Base-by-base conservation (phyloP, 345 rosid species). In the Gossypium australe region DNA sequence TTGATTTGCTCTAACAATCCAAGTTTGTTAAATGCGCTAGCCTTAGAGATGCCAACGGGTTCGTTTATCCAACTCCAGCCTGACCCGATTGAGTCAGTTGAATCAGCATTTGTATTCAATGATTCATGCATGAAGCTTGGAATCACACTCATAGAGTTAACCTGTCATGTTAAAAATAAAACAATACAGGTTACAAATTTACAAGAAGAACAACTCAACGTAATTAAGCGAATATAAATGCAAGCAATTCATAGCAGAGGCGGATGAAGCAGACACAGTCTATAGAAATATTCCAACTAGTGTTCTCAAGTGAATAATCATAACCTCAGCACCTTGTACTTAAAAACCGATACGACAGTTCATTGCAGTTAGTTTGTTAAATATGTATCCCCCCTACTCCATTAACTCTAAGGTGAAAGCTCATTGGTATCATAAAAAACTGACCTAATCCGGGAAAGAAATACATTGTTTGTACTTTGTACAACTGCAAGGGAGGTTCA, bases 1-100 rank as follows among this genome's bases (percentile, higher is more conserved):
- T 89, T 87, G 76, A 94, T 88, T 83, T 94, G 97, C 81, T 94
- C 98, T 74, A 89, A 29, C 71, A 94, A 81, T 81, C 97, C 98
- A 68, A 67, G 77, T 85, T 84, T 89, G 68, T 77, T 56, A 64
- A 87, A 87, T 69, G 97, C 89, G 77, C 83, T 84, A 1, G 76
- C 73, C 82, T 88, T 89, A 65, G 97, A 88, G 73, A 91, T 89
- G 44, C 97, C 98, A 20, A 91, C 80, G 27, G 97, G 97, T 84
- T 92, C 98, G 67, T 81, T 81, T 71, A 87, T 82, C 82, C 90
- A 91, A 77, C 95, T 89, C 97, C 98, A 94, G 56, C 75, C 75
- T 14, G 92, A 87, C 67, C 88, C 79, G n/a, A 82, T 11, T 25
- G 82, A 72, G 27, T 77, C 77, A 11, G 87, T 81, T 65, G 93